Evolutionary conservation across 257 asterid genomes (phyloP).

Genomic region (Solanum chaucha): DNA sequence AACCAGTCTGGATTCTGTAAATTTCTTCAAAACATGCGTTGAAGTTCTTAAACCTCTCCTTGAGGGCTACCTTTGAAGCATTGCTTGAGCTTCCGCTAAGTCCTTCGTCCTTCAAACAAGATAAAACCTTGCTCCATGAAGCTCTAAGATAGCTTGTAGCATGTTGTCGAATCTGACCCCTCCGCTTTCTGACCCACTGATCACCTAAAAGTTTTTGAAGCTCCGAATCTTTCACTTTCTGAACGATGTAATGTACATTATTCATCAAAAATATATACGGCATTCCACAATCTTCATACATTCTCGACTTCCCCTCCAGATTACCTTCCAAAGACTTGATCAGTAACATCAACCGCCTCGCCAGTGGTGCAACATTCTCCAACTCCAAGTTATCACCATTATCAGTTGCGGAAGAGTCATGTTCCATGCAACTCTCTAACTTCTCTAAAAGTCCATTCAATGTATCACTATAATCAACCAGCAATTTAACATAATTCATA

Average conservation of each 20-base stretch:
- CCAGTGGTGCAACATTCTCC: slow-evolving; percentile 44
- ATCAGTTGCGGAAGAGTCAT: slow-evolving; percentile 8
- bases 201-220: slow-evolving; percentile 76
- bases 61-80: slow-evolving; percentile 71
- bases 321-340: slow-evolving; percentile 71
- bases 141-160: slow-evolving; percentile 91
- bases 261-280: slow-evolving; percentile 82
- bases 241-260: slow-evolving; percentile 80
- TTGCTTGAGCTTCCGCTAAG: slow-evolving; percentile 71
- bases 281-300: slow-evolving; percentile 84
- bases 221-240: slow-evolving; percentile 86
- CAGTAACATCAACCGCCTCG: slow-evolving; percentile 48
- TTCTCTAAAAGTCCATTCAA: slow-evolving; percentile 53
- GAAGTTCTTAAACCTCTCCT: slow-evolving; percentile 86
- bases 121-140: slow-evolving; percentile 72
- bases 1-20: slow-evolving; percentile 76
- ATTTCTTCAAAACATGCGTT: slow-evolving; percentile 89
- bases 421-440: slow-evolving; percentile 23
- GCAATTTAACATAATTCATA: slow-evolving; percentile 83
- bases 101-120: slow-evolving; percentile 86
- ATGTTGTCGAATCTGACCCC: slow-evolving; percentile 72
- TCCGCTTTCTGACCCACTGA: slow-evolving; percentile 67
- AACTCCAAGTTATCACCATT: slow-evolving; percentile 28
- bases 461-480: slow-evolving; percentile 75
- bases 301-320: slow-evolving; percentile 71